A percentile compares a stretch with the other conserved stretches of the same genome.
Evolutionary conservation across 106 monocot species (phyloP).

Genomic region (Apostasia shenzhenica): DNA sequence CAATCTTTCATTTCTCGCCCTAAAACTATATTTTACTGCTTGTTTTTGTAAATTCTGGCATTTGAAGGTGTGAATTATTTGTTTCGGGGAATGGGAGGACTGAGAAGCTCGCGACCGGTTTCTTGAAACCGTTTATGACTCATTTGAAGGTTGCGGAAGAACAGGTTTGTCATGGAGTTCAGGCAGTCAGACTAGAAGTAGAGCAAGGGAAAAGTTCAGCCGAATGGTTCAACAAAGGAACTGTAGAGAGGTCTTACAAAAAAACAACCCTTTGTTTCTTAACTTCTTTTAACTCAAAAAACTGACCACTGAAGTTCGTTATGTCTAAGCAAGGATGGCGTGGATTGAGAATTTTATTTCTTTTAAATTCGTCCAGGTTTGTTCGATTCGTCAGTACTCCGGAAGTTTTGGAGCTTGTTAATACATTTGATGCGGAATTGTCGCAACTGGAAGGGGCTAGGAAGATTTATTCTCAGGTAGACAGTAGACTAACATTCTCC

Average conservation of each 20-base stretch:
- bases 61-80: conserved; percentile 76
- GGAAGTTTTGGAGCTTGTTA: conserved; percentile 82
- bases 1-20: background rate
- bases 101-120: conserved; percentile 87
- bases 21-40: background rate
- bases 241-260: conserved; percentile 17
- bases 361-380: conserved; percentile 49
- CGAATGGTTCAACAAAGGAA: conserved; percentile 28
- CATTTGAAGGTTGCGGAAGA: conserved; percentile 87
- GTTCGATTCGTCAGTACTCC: conserved; percentile 97
- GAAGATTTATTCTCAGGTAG: conserved; percentile 75
- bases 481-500: background rate
- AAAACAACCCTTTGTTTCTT: too few species aligned
- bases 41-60: background rate
- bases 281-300: too few species aligned
- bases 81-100: conserved; percentile 74
- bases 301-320: too few species aligned
- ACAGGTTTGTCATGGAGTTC: conserved; percentile 38
- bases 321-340: too few species aligned
- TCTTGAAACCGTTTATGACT: conserved; percentile 78
- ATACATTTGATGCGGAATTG: conserved; percentile 89
- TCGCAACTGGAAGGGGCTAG: conserved; percentile 86
- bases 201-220: conserved; percentile 17
- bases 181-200: conserved; percentile 33
- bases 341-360: background rate